A percentile compares a stretch with the other conserved stretches of the same genome.
These are phyloP conservation scores for Trametes pubescens DNA, from an alignment of 1,284 basidiomycete species.

Conservation along the genomic window DNA sequence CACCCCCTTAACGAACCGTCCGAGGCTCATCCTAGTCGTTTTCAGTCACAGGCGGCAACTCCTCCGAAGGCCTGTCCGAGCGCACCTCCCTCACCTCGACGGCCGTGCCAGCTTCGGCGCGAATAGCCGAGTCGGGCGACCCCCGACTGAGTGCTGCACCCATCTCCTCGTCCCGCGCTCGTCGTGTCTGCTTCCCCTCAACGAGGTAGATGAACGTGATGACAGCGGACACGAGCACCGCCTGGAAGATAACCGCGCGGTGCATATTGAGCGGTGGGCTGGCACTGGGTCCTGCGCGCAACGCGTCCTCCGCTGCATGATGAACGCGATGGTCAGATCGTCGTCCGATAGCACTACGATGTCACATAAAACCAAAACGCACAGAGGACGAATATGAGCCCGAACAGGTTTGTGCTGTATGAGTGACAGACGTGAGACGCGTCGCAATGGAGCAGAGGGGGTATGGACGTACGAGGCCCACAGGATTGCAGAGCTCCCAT, in stretches of 20 bases:
- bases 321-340: not conserved
- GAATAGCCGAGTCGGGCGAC: not conserved
- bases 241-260: conserved; percentile 69
- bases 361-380: conserved; percentile 34
- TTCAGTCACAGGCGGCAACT: not conserved
- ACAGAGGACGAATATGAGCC: conserved; percentile 74
- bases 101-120: conserved; percentile 6
- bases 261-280: conserved; percentile 76
- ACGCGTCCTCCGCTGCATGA: conserved; percentile 62
- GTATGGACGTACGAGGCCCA: conserved; percentile 67
- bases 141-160: conserved; percentile 7
- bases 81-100: conserved; percentile 10
- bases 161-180: conserved; percentile 60
- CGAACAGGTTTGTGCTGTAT: conserved; percentile 67
- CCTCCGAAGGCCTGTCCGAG: not conserved
- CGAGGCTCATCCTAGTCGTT: conserved; percentile 1
- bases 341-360: not conserved
- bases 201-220: conserved; percentile 55
- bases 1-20: conserved; percentile 5
- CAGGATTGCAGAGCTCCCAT: conserved; percentile 74
- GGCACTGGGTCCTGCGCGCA: conserved; percentile 65
- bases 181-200: conserved; percentile 64
- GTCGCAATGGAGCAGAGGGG: not conserved
- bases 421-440: not conserved
- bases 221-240: conserved; percentile 51